Evolutionary conservation across 164 flowering plant species (phyloP), one percentile per base, ranked within the genome.

Genomic region (Annona squamosa): DNA sequence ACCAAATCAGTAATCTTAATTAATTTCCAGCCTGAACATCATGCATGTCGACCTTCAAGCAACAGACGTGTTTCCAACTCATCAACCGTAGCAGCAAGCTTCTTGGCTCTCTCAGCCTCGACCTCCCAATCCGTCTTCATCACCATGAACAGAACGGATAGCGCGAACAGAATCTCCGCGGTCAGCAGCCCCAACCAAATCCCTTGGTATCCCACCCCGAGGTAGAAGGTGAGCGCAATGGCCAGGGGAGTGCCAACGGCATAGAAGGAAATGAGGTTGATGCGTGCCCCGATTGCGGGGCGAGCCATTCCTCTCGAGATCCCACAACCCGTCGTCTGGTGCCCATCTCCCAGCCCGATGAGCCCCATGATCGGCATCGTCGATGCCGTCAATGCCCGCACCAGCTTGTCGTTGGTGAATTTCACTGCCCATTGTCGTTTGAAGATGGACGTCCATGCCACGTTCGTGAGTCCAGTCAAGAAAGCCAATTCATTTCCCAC

Each of bases 241-340:
- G 97, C 97, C 0, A 94, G 86, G 0, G 97, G 94, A 5, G 89
- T 90, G 57, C 98, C 98, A 69, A 94, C 88, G 61, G 85, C 83
- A 85, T 94, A 94, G 59, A 94, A 94, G 0, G 96, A 87, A 18
- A 84, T 84, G 1, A 92, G 81, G 73, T 92, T 92, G 79, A 94
- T 85, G 0, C 88, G 83, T 43, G 97, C 98, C 1, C 92, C 97
- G 3, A 90, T 81, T 1, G 83, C 90, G 0, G 98, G 97, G 74
- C 97, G 74, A 0, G 94, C 98, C 0, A 91, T 87, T 77, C 92
- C 97, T 3, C 97, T 91, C 2, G 92, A 84, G 70, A 94, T 85
- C 65, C 97, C 98, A 59, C 97, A 94, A n/a, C 96, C 98, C 0
- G 97, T 88, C 2, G 93, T 92, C 48, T 94, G 98, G 0, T 97